These are phyloP conservation scores for Aureobasidium sp. DNA, from an alignment of 2,329 filamentous ascomycete species.

Conservation along the genomic window DNA sequence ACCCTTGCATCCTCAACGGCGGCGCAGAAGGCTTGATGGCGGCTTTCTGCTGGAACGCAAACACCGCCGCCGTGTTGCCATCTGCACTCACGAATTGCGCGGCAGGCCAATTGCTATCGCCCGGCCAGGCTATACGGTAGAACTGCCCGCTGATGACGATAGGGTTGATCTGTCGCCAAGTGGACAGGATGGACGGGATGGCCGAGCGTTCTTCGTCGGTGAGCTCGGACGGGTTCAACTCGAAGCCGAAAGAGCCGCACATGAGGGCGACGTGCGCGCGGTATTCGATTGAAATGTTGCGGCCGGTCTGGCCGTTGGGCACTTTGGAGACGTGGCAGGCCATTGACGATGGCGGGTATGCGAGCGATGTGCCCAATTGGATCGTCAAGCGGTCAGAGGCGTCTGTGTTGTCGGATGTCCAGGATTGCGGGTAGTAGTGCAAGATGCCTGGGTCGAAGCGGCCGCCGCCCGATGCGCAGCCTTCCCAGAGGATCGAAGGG, in stretches of 20 bases:
- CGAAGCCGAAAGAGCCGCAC: conserved; percentile 61
- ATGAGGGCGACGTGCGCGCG: conserved; percentile 61
- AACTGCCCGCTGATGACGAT: conserved; percentile 53
- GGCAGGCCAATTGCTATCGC: conserved; percentile 56
- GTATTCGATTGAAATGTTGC: conserved; percentile 52
- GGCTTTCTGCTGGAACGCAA: conserved; percentile 53
- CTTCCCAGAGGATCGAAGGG: conserved; percentile 58
- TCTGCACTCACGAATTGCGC: conserved; percentile 53
- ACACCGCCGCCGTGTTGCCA: conserved; percentile 45
- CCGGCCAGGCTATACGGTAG: conserved; percentile 53
- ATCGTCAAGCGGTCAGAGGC: conserved; percentile 54
- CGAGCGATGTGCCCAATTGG: conserved; percentile 57
- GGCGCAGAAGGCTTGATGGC: conserved; percentile 49
- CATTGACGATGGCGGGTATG: conserved; percentile 57
- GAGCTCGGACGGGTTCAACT: conserved; percentile 52
- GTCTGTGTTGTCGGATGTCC: conserved; percentile 61
- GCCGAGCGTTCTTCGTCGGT: conserved; percentile 44
- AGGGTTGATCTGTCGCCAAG: conserved; percentile 52
- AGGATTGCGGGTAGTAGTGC: conserved; percentile 59
- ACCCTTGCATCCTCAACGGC: conserved; percentile 48
- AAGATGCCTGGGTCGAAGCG: conserved; percentile 58
- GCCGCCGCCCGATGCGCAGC: conserved; percentile 58
- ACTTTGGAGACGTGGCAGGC: conserved; percentile 58
- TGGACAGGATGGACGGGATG: conserved; percentile 49
- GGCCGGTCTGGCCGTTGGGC: conserved; percentile 52